These are phyloP conservation scores for Globisporangium radiosum DNA, from an alignment of 352 stramenopile species.

Conservation along the genomic window DNA sequence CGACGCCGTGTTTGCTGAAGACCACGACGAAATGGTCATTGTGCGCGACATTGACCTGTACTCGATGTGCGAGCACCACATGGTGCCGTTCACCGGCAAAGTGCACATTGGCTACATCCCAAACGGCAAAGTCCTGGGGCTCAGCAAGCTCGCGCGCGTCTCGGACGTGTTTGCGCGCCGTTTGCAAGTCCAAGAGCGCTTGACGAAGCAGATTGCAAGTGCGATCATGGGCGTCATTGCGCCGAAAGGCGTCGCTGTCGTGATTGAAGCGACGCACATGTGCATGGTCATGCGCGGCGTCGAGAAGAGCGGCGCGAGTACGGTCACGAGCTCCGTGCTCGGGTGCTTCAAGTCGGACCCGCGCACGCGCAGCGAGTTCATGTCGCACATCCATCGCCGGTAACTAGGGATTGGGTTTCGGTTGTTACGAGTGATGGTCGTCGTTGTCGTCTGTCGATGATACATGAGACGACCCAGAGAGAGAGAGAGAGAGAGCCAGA, in stretches of 20 bases:
- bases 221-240: slow-evolving; percentile 96
- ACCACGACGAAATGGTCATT: slow-evolving; percentile 99
- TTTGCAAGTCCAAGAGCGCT: slow-evolving; percentile 98
- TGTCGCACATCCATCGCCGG: slow-evolving; percentile 80
- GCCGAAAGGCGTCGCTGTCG: slow-evolving; percentile 96
- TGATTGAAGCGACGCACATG: slow-evolving; percentile 98
- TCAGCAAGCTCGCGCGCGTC: slow-evolving; percentile 98
- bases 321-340: slow-evolving; percentile 95
- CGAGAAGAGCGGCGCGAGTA: slow-evolving; percentile 95
- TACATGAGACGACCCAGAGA: neutral
- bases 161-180: slow-evolving; percentile 95
- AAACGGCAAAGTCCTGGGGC: slow-evolving; percentile 94
- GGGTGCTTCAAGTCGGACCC: slow-evolving; percentile 96
- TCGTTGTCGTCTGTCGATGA: neutral
- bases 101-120: slow-evolving; percentile 94
- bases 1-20: slow-evolving; percentile 96
- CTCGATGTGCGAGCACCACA: slow-evolving; percentile 99
- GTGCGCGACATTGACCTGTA: slow-evolving; percentile 99
- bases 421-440: neutral
- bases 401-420: slow-evolving; percentile 19
- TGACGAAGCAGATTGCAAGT: slow-evolving; percentile 99
- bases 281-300: slow-evolving; percentile 99
- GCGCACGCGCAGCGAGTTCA: slow-evolving; percentile 83
- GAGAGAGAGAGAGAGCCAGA: neutral
- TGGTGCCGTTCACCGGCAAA: slow-evolving; percentile 99